Evolutionary conservation across 345 rosid genomes (phyloP).

Genomic region (Sapria himalayana): DNA sequence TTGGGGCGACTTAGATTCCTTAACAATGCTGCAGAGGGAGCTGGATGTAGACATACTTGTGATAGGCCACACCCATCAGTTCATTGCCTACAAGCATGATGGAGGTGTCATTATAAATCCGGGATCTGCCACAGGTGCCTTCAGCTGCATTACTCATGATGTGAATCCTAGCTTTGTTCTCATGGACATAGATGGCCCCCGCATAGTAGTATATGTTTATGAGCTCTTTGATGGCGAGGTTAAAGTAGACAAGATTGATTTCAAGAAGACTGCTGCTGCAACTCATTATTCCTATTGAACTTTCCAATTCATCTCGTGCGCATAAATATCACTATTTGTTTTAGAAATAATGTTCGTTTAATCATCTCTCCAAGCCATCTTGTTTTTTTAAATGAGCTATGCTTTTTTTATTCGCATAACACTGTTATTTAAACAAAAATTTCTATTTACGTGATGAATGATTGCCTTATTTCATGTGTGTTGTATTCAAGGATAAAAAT

Average conservation of each 20-base stretch:
- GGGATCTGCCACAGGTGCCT: constrained; percentile 88
- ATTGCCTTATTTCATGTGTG: no score
- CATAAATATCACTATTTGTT: no score
- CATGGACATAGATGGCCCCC: constrained; percentile 86
- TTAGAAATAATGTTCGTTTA: no score
- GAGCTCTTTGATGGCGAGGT: constrained; percentile 92
- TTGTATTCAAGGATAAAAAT: no score
- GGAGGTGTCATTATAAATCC: constrained; percentile 93
- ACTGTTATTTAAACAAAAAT: no score
- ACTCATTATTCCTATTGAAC: constrained; percentile 31
- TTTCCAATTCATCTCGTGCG: no score
- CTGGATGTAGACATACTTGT: constrained; percentile 88
- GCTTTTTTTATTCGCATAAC: no score
- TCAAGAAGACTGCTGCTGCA: constrained; percentile 48
- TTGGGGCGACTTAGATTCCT: constrained; percentile 90
- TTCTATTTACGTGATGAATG: no score
- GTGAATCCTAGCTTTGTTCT: constrained; percentile 89
- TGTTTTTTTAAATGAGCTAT: no score
- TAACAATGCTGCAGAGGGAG: constrained; percentile 91
- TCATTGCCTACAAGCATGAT: constrained; percentile 90
- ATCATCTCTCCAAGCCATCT: no score
- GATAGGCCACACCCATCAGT: constrained; percentile 93
- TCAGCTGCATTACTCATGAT: constrained; percentile 68
- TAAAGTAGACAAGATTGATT: constrained; percentile 90
- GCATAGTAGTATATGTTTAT: constrained; percentile 84